These are phyloP conservation scores for Pholiota microspora DNA, from an alignment of 768 basidiomycete species.

Conservation along the genomic window DNA sequence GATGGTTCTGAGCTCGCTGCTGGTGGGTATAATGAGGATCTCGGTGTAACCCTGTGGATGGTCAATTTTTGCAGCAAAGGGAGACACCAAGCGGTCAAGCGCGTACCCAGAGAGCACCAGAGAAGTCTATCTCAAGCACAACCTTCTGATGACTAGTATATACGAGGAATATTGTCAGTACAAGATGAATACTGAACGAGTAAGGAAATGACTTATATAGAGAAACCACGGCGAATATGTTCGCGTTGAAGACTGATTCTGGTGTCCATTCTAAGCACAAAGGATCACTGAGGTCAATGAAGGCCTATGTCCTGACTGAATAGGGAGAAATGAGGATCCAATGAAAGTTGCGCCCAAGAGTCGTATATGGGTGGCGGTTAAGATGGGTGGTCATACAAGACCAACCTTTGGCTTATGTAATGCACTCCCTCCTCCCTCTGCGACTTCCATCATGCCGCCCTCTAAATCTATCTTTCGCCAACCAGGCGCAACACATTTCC, in stretches of 20 bases:
- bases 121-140: conserved; percentile 90
- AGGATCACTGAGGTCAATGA: conserved; percentile 25
- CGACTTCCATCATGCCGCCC: conserved; percentile 53
- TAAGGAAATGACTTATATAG: conserved; percentile 70
- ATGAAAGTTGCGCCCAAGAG: conserved; percentile 17
- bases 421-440: conserved; percentile 21
- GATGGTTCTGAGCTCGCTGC: conserved; percentile 75
- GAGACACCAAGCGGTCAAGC: conserved; percentile 4
- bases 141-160: conserved; percentile 96
- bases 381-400: conserved; percentile 32
- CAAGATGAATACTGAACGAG: conserved; percentile 13
- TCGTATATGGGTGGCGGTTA: conserved; percentile 19
- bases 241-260: conserved; percentile 70
- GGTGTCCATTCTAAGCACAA: conserved; percentile 39
- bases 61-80: conserved; percentile 18
- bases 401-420: conserved; percentile 34
- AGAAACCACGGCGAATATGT: conserved; percentile 78
- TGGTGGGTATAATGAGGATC: conserved; percentile 83
- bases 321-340: conserved; percentile 16
- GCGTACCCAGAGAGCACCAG: conserved; percentile 80
- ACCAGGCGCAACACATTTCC: conserved; percentile 90
- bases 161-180: conserved; percentile 44
- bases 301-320: conserved; percentile 21
- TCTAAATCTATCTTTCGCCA: conserved; percentile 77
- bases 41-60: conserved; percentile 82